Conservation (phyloP, 192 early-diverging fungal genomes). For the Helicostylum pulchrum region DNA sequence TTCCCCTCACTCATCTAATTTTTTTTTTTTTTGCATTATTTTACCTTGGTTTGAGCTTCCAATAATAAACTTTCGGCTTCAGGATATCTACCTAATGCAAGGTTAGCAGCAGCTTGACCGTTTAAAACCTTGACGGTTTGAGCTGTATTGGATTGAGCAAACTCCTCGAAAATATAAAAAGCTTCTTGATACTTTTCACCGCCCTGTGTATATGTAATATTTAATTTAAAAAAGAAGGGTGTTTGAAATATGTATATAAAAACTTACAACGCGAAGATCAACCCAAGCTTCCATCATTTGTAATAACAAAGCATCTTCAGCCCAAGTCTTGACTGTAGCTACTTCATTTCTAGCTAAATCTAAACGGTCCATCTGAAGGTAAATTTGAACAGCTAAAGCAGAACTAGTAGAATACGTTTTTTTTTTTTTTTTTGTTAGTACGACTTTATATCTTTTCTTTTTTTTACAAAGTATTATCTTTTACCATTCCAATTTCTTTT, state of each 20-base stretch:
- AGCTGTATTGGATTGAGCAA: constrained; percentile 73
- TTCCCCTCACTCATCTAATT: constrained; percentile 7
- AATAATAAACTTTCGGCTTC: constrained; percentile 81
- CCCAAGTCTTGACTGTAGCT: constrained; percentile 76
- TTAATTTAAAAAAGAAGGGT: not conserved
- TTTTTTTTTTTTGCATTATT: not conserved
- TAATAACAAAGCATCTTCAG: constrained; percentile 92
- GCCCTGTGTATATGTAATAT: constrained; percentile 44
- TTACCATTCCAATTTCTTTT: constrained; percentile 83
- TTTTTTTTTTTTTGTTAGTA: not conserved
- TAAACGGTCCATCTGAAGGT: constrained; percentile 73
- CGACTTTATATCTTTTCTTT: not conserved
- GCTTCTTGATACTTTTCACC: constrained; percentile 83
- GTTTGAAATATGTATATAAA: not conserved
- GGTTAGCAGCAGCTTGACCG: constrained; percentile 77
- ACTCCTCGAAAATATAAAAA: constrained; percentile 92
- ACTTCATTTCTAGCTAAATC: constrained; percentile 86
- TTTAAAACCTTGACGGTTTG: constrained; percentile 73
- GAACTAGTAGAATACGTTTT: constrained; percentile 52
- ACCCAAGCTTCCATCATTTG: constrained; percentile 93
- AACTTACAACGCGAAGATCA: constrained; percentile 55
- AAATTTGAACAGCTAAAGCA: constrained; percentile 73
- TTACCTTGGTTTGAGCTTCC: constrained; percentile 70
- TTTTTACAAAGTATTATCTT: not conserved
- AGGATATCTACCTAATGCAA: constrained; percentile 73